Base-by-base conservation (phyloP, 2,329 filamentous ascomycete species). In the Ophiocordyceps camponoti-saundersi region DNA sequence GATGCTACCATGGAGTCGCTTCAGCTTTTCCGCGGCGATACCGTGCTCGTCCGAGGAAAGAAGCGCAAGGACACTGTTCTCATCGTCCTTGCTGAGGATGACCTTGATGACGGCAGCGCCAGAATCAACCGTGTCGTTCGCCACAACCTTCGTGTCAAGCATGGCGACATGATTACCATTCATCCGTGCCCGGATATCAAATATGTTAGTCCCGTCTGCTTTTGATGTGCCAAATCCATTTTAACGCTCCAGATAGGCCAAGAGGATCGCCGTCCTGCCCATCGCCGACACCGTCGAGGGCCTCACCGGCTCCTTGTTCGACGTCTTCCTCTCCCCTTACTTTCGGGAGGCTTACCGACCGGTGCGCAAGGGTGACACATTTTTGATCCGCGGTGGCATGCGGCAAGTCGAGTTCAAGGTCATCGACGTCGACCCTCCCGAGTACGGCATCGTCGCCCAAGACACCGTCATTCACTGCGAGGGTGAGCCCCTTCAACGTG, bases 371-470 rank as follows among this genome's bases (percentile, higher is more conserved):
- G 92, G 92, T 59, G 92, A 98, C 62, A 79, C 95, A 48, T 98
- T 98, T 76, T 95, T 89, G 64, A 87, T 92, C 51, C 84, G 92
- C 60, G 92, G 90, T 69, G 90, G 89, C 63, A 98, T 98, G 92
- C 82, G 92, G 65, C 90, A 95, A 68, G 92, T 98, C 34, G 92
- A 98, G 64, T 98, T 98, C 75, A 98, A 98, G 76, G 90, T 98
- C 41, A 90, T 98, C 44, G 92, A 98, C 70, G 89, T 98, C 44
- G 92, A 98, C 59, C 89, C 92, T 44, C 92, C 92, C 55, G 92
- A 98, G 73, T 96, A 93, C 61, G 93, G 93, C 57, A 98, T 98
- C 53, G 92, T 98, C 49, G 92, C 92, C 50, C 92, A 98, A 68
- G 92, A 98, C 62, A 98, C 92, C 18, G 85, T 98, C 56, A 96